These are phyloP conservation scores for Neonothopanus nambi DNA, from an alignment of 1,284 basidiomycete species.

Conservation along the genomic window DNA sequence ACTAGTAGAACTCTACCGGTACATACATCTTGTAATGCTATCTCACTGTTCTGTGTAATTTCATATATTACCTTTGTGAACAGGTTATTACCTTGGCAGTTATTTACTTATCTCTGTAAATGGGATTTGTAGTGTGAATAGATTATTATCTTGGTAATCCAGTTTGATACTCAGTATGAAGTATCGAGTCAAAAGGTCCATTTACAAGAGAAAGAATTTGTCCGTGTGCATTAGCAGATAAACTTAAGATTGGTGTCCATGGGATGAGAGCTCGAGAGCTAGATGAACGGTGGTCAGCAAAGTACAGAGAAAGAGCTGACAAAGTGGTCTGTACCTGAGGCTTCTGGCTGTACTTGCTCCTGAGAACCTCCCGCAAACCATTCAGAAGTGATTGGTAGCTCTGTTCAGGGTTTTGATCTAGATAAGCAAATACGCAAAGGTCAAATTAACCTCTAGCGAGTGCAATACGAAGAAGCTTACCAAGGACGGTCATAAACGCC, in stretches of 20 bases:
- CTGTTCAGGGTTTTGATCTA: constrained; percentile 67
- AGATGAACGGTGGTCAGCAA: constrained; percentile 1
- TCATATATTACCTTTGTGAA: too few relatives aligned
- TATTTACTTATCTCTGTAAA: too few relatives aligned
- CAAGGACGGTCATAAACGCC: constrained; percentile 75
- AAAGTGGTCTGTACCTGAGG: constrained; percentile 57
- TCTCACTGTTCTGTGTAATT: too few relatives aligned
- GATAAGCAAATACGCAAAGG: constrained; percentile 3
- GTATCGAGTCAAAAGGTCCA: not conserved
- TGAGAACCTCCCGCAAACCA: constrained; percentile 63
- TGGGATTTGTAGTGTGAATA: too few relatives aligned
- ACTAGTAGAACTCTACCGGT: too few relatives aligned
- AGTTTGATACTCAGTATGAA: too few relatives aligned
- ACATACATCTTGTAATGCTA: too few relatives aligned
- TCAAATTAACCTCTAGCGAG: constrained; percentile 9
- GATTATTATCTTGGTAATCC: too few relatives aligned
- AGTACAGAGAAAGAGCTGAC: constrained; percentile 18
- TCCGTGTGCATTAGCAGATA: constrained; percentile 40
- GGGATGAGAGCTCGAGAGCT: constrained; percentile 77
- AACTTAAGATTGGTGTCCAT: constrained; percentile 66
- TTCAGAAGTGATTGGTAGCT: constrained; percentile 81
- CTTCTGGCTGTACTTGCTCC: constrained; percentile 79
- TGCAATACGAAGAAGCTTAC: constrained; percentile 34
- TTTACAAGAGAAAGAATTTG: not conserved
- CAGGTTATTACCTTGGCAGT: too few relatives aligned